phyloP scores from a whole-genome alignment of 2,329 filamentous ascomycete species.

The Cladosporium sp. region DNA sequence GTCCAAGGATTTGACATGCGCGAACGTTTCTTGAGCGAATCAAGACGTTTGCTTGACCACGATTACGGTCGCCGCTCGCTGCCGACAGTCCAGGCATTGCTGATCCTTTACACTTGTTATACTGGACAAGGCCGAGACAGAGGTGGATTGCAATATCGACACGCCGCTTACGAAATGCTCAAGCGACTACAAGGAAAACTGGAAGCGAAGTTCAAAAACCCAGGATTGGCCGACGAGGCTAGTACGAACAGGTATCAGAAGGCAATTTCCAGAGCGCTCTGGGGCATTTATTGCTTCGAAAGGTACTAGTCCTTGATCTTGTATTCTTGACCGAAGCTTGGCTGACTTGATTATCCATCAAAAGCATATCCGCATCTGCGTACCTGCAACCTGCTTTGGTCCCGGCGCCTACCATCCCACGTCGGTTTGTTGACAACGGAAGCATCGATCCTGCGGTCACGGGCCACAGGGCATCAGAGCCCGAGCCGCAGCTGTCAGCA shows the following conservation, averaged over 20 bases:
- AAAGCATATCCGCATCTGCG: slow-evolving; percentile 16
- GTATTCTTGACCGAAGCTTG: background rate
- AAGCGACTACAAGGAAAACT: slow-evolving; percentile 14
- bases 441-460: slow-evolving; percentile 17
- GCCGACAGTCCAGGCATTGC: slow-evolving; percentile 8
- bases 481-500: slow-evolving; percentile 16
- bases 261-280: slow-evolving; percentile 14
- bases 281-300: slow-evolving; percentile 18
- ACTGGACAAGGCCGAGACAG: slow-evolving; percentile 16
- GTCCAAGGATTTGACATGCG: slow-evolving; percentile 13
- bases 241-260: slow-evolving; percentile 10
- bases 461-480: slow-evolving; percentile 10
- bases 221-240: slow-evolving; percentile 8
- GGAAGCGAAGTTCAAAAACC: slow-evolving; percentile 5
- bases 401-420: slow-evolving; percentile 10
- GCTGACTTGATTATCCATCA: background rate
- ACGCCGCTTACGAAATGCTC: slow-evolving; percentile 15
- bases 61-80: slow-evolving; percentile 11
- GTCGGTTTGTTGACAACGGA: slow-evolving; percentile 14
- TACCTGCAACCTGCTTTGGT: slow-evolving; percentile 16
- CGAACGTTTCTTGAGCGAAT: slow-evolving; percentile 11
- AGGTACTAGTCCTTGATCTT: background rate
- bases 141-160: slow-evolving; percentile 17
- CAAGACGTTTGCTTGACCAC: slow-evolving; percentile 2
- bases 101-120: slow-evolving; percentile 17